Evolutionary conservation across 106 monocot genomes (phyloP).

Genomic region (Xerophyta viscosa): DNA sequence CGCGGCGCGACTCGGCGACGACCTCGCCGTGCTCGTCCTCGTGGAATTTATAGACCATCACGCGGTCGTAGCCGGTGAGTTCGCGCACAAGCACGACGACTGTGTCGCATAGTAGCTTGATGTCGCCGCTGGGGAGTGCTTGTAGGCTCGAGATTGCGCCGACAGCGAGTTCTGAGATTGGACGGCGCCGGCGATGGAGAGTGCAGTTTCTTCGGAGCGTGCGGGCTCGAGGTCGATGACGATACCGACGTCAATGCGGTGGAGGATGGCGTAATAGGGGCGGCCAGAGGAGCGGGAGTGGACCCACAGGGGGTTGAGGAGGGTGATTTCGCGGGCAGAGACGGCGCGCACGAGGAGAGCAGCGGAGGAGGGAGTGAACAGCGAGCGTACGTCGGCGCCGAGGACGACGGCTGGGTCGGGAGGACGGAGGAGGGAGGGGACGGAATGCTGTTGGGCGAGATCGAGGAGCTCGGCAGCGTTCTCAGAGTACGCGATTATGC

Average conservation of each 20-base stretch:
- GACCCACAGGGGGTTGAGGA: slow-evolving; percentile 80
- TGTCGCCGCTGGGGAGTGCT: slow-evolving; percentile 80
- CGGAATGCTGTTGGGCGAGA: slow-evolving; percentile 50
- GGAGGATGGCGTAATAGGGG: slow-evolving; percentile 87
- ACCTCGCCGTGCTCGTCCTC: slow-evolving; percentile 96
- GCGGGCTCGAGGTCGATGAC: slow-evolving; percentile 93
- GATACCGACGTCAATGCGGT: slow-evolving; percentile 87
- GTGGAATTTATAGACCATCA: slow-evolving; percentile 96
- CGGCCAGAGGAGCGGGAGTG: slow-evolving; percentile 59
- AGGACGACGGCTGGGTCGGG: slow-evolving; percentile 17
- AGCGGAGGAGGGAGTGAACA: slow-evolving; percentile 60
- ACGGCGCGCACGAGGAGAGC: slow-evolving; percentile 54
- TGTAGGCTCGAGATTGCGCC: slow-evolving; percentile 79
- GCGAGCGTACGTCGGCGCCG: slow-evolving; percentile 65
- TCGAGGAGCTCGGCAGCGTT: slow-evolving; percentile 80
- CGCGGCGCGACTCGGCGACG: slow-evolving; percentile 56
- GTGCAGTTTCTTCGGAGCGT: slow-evolving; percentile 63
- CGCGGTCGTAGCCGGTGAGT: slow-evolving; percentile 83
- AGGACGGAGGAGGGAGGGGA: slow-evolving; percentile 29
- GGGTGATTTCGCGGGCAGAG: slow-evolving; percentile 70
- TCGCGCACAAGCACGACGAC: slow-evolving; percentile 73
- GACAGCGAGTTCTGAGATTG: slow-evolving; percentile 94
- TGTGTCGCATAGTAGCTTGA: slow-evolving; percentile 68
- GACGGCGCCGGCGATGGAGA: slow-evolving; percentile 86
- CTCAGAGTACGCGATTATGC: slow-evolving; percentile 63